Conservation (phyloP, 257 asterid genomes). For the Nicotiana undulata region DNA sequence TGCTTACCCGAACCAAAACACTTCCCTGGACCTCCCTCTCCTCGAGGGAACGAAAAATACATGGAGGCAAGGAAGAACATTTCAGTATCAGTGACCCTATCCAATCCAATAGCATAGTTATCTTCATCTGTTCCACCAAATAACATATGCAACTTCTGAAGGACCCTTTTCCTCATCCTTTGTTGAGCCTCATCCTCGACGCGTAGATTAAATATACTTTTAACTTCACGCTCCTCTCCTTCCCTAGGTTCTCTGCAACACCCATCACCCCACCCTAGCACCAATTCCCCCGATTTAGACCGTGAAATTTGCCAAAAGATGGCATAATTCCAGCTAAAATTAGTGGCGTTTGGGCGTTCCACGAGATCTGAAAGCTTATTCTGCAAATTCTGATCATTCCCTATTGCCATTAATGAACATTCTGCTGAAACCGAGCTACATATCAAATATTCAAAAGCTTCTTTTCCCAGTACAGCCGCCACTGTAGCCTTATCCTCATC, state of each 20-base stretch:
- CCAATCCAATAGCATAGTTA: slow-evolving; percentile 79
- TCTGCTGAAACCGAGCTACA: slow-evolving; percentile 70
- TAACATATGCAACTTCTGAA: slow-evolving; percentile 60
- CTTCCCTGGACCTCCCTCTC: slow-evolving; percentile 87
- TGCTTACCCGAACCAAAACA: slow-evolving; percentile 61
- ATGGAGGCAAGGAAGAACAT: slow-evolving; percentile 95
- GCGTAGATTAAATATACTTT: slow-evolving; percentile 39
- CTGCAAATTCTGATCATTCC: slow-evolving; percentile 76
- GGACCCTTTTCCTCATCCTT: slow-evolving; percentile 84
- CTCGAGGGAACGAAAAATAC: slow-evolving; percentile 82
- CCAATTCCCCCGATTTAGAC: slow-evolving; percentile 83
- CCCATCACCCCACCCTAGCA: slow-evolving; percentile 97
- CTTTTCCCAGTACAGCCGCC: slow-evolving; percentile 74
- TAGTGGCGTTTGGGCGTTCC: slow-evolving; percentile 49
- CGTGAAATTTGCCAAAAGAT: slow-evolving; percentile 90
- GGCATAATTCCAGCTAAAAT: slow-evolving; percentile 86
- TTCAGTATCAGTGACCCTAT: slow-evolving; percentile 89
- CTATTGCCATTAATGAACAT: slow-evolving; percentile 72
- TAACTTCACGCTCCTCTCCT: slow-evolving; percentile 55
- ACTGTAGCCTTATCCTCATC: slow-evolving; percentile 75
- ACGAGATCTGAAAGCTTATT: slow-evolving; percentile 92
- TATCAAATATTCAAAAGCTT: slow-evolving; percentile 80
- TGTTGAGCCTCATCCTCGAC: slow-evolving; percentile 73
- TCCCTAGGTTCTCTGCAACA: slow-evolving; percentile 81
- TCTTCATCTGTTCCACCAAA: slow-evolving; percentile 86